Evolutionary conservation across 331 rosid genomes (phyloP).

Genomic region (Prunus yedoensis): DNA sequence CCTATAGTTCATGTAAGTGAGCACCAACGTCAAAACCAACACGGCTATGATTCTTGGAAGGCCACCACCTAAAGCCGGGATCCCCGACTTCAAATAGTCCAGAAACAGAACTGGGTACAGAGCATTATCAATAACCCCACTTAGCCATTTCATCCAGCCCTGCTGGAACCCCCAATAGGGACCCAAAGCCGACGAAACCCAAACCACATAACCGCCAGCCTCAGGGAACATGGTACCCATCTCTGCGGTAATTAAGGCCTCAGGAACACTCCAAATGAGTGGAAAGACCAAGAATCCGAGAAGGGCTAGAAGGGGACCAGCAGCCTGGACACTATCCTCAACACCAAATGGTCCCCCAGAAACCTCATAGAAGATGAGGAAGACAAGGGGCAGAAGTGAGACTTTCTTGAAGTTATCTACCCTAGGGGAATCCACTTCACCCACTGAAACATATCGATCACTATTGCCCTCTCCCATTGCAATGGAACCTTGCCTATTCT

Average conservation of each 20-base stretch:
- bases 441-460: conserved; percentile 41
- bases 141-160: conserved; percentile 97
- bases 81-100: conserved; percentile 69
- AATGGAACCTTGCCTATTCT: conserved; percentile 37
- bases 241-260: conserved; percentile 89
- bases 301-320: conserved; percentile 88
- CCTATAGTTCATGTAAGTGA: conserved; percentile 77
- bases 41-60: conserved; percentile 56
- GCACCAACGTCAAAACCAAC: conserved; percentile 61
- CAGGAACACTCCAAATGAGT: conserved; percentile 89
- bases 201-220: conserved; percentile 82
- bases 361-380: conserved; percentile 93
- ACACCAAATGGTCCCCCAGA: conserved; percentile 95
- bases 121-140: conserved; percentile 92
- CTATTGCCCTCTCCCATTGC: conserved; percentile 54
- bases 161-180: conserved; percentile 95
- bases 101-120: conserved; percentile 83
- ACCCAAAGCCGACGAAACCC: conserved; percentile 88
- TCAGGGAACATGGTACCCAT: conserved; percentile 99
- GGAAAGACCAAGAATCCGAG: conserved; percentile 81
- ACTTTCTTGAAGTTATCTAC: conserved; percentile 49
- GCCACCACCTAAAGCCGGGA: conserved; percentile 69
- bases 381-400: conserved; percentile 75
- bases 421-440: conserved; percentile 47
- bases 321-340: conserved; percentile 82